phyloP scores from a whole-genome alignment of 352 stramenopile genomes.

The Peronospora destructor region DNA sequence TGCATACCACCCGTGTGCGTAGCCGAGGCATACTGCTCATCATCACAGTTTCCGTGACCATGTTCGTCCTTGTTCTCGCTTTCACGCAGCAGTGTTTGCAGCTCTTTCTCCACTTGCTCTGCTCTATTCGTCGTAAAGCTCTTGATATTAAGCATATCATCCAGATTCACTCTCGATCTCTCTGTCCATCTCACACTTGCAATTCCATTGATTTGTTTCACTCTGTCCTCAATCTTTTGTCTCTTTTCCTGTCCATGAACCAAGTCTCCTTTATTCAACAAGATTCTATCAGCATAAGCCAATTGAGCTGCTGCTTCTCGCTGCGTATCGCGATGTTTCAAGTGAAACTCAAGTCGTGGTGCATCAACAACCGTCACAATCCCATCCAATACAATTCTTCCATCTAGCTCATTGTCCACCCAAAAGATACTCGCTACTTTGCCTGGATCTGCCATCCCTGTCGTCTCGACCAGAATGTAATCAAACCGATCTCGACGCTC shows the following conservation, averaged over 20 bases:
- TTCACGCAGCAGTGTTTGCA: conserved; percentile 20
- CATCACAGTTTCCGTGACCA: conserved; percentile 17
- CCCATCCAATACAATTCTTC: conserved; percentile 87
- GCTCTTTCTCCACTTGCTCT: conserved; percentile 47
- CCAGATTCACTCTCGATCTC: conserved; percentile 46
- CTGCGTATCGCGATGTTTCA: conserved; percentile 46
- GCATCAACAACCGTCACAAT: conserved; percentile 97
- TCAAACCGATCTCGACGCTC: conserved; percentile 77
- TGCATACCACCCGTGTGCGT: conserved; percentile 61
- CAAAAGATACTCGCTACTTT: conserved; percentile 95
- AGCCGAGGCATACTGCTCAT: conserved; percentile 12
- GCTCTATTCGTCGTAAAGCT: conserved; percentile 68
- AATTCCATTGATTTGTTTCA: conserved; percentile 59
- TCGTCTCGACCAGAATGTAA: conserved; percentile 93
- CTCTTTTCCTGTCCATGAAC: conserved; percentile 56
- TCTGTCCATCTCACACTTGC: conserved; percentile 63
- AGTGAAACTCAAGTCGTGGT: conserved; percentile 84
- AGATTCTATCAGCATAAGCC: conserved; percentile 96
- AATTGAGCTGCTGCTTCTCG: conserved; percentile 93
- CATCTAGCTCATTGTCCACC: conserved; percentile 89
- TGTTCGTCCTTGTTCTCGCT: conserved; percentile 6
- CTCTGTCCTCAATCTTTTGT: conserved; percentile 30
- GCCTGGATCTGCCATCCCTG: conserved; percentile 89
- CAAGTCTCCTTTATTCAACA: conserved; percentile 98
- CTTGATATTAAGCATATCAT: conserved; percentile 72